Evolutionary conservation across 2,329 filamentous ascomycete species (phyloP).

Genomic region (Curvularia hawaiiensis): DNA sequence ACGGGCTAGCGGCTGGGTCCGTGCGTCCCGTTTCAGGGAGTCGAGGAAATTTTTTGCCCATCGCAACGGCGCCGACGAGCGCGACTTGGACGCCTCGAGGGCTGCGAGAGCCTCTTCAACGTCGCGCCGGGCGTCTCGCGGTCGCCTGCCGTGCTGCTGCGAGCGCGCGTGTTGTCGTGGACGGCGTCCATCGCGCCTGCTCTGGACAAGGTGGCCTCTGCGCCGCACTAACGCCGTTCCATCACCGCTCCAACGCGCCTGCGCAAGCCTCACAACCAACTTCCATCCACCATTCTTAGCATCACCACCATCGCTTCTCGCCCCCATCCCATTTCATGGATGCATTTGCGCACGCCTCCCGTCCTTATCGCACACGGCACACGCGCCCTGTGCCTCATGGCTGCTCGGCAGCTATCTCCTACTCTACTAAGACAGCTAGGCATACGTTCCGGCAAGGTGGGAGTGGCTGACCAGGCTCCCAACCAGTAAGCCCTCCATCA

Average conservation of each 20-base stretch:
- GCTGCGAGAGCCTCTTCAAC: background rate
- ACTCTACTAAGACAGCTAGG: slow-evolving; percentile 26
- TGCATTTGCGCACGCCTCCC: background rate
- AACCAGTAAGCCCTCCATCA: slow-evolving; percentile 12
- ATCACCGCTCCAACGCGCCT: slow-evolving; percentile 28
- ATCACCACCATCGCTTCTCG: background rate
- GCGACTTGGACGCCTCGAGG: background rate
- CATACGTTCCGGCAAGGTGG: slow-evolving; percentile 5
- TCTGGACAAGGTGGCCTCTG: slow-evolving; percentile 28
- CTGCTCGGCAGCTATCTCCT: slow-evolving; percentile 26
- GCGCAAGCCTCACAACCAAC: slow-evolving; percentile 12
- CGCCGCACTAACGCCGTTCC: slow-evolving; percentile 25
- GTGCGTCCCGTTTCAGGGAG: slow-evolving; percentile 35
- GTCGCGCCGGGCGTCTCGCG: background rate
- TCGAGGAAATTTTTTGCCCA: slow-evolving; percentile 35
- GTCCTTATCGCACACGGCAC: background rate
- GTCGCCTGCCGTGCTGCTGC: background rate
- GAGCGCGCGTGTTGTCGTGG: slow-evolving; percentile 2
- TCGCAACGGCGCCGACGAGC: slow-evolving; percentile 29
- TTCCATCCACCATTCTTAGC: slow-evolving; percentile 4
- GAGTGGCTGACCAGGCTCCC: slow-evolving; percentile 28
- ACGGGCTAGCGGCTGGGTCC: slow-evolving; percentile 26
- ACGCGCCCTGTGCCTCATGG: slow-evolving; percentile 1
- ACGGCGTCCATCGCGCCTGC: slow-evolving; percentile 19
- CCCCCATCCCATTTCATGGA: background rate